Percentiles rank a stretch among this genome's conserved stretches.
These are phyloP conservation scores for Pulveroboletus sp. DNA, from an alignment of 768 basidiomycete species.

Conservation along the genomic window DNA sequence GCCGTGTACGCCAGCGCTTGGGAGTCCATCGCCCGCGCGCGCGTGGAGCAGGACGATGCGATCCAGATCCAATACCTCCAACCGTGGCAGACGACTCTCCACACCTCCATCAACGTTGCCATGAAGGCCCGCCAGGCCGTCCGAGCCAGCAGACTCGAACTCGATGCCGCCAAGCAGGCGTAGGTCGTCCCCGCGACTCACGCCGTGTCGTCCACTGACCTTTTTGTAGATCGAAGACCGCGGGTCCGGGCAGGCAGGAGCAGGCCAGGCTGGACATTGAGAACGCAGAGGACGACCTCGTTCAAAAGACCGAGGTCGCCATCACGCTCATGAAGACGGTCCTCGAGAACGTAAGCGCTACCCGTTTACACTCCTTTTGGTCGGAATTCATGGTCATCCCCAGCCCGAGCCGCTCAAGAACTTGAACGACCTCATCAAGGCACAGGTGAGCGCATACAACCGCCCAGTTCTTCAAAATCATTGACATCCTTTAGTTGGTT, in stretches of 20 bases:
- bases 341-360: slow-evolving; percentile 81
- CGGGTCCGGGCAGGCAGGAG: slow-evolving; percentile 74
- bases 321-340: slow-evolving; percentile 98
- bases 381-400: not conserved
- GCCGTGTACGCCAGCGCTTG: slow-evolving; percentile 76
- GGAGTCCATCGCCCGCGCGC: slow-evolving; percentile 77
- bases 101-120: slow-evolving; percentile 79
- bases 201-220: not conserved
- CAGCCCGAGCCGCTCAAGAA: slow-evolving; percentile 97
- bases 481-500: slow-evolving; percentile 45
- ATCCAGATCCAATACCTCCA: slow-evolving; percentile 66
- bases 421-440: slow-evolving; percentile 86
- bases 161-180: slow-evolving; percentile 89
- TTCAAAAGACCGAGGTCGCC: slow-evolving; percentile 96
- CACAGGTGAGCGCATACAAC: slow-evolving; percentile 52
- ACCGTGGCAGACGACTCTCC: slow-evolving; percentile 87
- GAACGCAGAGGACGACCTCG: slow-evolving; percentile 93
- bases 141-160: slow-evolving; percentile 72
- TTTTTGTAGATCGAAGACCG: slow-evolving; percentile 66
- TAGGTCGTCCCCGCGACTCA: slow-evolving; percentile 38
- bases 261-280: slow-evolving; percentile 89
- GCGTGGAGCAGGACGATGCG: slow-evolving; percentile 73
- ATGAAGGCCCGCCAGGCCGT: slow-evolving; percentile 91
- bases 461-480: not conserved
- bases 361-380: not conserved